These are phyloP conservation scores for Fusarium solani-melongenae DNA, from an alignment of 2,329 filamentous ascomycete species.

Conservation along the genomic window DNA sequence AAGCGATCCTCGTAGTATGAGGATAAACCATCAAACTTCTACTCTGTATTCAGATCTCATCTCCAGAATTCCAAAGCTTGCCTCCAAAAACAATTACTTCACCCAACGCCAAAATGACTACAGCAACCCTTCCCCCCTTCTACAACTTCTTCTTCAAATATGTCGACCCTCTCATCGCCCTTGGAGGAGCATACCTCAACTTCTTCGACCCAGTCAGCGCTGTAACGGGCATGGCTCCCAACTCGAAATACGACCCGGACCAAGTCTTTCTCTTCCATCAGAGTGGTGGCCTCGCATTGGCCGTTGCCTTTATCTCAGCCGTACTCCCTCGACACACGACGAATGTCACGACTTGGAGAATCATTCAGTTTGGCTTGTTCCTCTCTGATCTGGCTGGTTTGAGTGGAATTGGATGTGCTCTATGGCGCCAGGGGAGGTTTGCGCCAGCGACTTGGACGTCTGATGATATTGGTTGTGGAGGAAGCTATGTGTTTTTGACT, in stretches of 20 bases:
- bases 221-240: constrained; percentile 14
- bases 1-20: background rate
- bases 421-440: constrained; percentile 1
- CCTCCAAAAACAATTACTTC: background rate
- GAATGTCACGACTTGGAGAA: constrained; percentile 6
- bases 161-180: constrained; percentile 7
- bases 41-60: background rate
- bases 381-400: constrained; percentile 11
- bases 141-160: constrained; percentile 16
- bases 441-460: background rate
- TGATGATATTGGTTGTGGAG: constrained; percentile 13
- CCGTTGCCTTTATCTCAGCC: constrained; percentile 5
- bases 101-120: background rate
- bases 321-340: constrained; percentile 1
- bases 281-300: constrained; percentile 13
- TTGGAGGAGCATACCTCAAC: constrained; percentile 14
- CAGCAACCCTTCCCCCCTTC: background rate
- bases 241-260: constrained; percentile 5
- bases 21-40: background rate
- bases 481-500: constrained; percentile 9
- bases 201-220: constrained; percentile 8
- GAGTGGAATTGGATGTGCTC: constrained; percentile 1
- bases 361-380: constrained; percentile 7
- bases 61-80: background rate
- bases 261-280: constrained; percentile 19